These are phyloP conservation scores for Monosporascus sp. DNA, from an alignment of 2,329 filamentous ascomycete species.

Conservation along the genomic window DNA sequence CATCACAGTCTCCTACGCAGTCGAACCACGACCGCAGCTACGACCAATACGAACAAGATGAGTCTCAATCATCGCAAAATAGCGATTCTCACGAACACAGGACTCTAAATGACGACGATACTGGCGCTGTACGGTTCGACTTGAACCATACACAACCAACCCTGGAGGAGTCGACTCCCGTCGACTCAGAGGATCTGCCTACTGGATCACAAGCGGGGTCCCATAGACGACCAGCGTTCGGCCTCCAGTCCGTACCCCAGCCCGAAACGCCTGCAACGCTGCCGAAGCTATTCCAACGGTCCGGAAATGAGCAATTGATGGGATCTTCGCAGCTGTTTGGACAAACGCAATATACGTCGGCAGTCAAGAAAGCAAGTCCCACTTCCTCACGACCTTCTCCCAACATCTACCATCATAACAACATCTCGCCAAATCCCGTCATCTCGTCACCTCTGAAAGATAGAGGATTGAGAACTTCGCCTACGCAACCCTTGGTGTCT, in stretches of 20 bases:
- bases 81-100: slow-evolving; percentile 20
- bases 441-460: slow-evolving; percentile 45
- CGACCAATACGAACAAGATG: slow-evolving; percentile 32
- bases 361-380: slow-evolving; percentile 43
- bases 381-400: slow-evolving; percentile 55
- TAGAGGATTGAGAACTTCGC: slow-evolving; percentile 41
- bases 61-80: slow-evolving; percentile 19
- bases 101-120: slow-evolving; percentile 42
- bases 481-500: slow-evolving; percentile 33
- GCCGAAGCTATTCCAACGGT: slow-evolving; percentile 41
- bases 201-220: slow-evolving; percentile 23
- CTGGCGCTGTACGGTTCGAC: slow-evolving; percentile 37
- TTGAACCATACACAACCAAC: slow-evolving; percentile 34
- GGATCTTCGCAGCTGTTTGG: slow-evolving; percentile 48
- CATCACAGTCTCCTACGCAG: slow-evolving; percentile 51
- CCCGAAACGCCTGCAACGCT: slow-evolving; percentile 45
- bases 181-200: slow-evolving; percentile 19
- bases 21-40: slow-evolving; percentile 53
- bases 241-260: slow-evolving; percentile 18
- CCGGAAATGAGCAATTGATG: slow-evolving; percentile 27
- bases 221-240: slow-evolving; percentile 28
- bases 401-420: slow-evolving; percentile 34
- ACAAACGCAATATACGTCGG: slow-evolving; percentile 50
- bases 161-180: slow-evolving; percentile 12
- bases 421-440: slow-evolving; percentile 40